Base-by-base conservation (phyloP, 305 asterid genomes). In the Fraxinus sp. region DNA sequence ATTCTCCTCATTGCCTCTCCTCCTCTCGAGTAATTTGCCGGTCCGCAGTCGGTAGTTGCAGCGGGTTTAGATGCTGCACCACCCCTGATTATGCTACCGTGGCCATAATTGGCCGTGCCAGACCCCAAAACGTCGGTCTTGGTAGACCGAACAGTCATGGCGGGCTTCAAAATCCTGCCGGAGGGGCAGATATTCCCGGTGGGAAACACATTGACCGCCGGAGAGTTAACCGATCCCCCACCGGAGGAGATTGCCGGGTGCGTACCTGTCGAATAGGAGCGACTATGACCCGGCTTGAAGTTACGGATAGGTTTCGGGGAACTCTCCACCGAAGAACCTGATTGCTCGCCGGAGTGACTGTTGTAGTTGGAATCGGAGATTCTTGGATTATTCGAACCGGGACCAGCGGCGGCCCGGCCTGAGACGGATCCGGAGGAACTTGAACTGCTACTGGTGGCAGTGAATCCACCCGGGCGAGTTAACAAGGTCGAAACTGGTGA, bases 1-100 rank as follows among this genome's bases (percentile, higher is more conserved):
- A 39, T 52, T 80, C 83, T 88, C 82, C 83, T 85, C 76, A 59
- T 75, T 80, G 90, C 13, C 33, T 86, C 91, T 13, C 88, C 92
- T 62, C 32, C 32, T 72, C 89, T 88, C 28, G 89, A 66, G 79
- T 79, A 88, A 73, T 75, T 75, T 14, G 78, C 20, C 3, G 85
- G 20, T 57, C 75, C 75, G 20, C 37, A 30, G 18, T 70, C 90
- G 1, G 81, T 70, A 28, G 75, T 70, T 28, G 39, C 46, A 16
- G 77, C 83, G 10, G 88, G 75, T 73, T 90, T 92, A 3, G 87
- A 78, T 13, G 82, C 86, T 9, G 76, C 37, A 20, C 94, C 94
- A 2, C 94, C 92, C 64, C 97, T 92, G 88, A 96, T 90, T 88
- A 96, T 92, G 86, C 98, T 96, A 3, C 98, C 99, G 11, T 94